Conservation (phyloP, 805 yeast genomes). For the Isabelozyma heimii region DNA sequence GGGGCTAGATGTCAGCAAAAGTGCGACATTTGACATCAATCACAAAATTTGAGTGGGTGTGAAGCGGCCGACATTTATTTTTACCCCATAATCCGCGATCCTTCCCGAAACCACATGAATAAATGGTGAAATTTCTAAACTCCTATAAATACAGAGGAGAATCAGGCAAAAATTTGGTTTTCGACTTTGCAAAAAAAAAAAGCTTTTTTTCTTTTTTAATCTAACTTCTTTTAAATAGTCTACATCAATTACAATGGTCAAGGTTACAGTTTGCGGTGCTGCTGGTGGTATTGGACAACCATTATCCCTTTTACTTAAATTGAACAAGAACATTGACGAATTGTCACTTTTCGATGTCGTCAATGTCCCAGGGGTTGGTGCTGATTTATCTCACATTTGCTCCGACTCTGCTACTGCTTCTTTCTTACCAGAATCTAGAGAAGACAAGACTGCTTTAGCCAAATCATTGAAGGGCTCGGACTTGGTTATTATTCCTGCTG, state of each 20-base stretch:
- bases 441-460: constrained; percentile 45
- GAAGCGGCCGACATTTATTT: neutral
- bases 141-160: neutral
- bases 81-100: neutral
- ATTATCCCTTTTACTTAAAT: constrained; percentile 73
- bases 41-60: neutral
- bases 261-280: constrained; percentile 87
- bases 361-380: constrained; percentile 81
- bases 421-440: constrained; percentile 55
- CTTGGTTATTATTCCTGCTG: constrained; percentile 71
- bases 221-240: neutral
- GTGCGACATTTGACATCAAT: neutral
- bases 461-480: constrained; percentile 45
- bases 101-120: neutral
- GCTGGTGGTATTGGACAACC: constrained; percentile 97
- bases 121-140: neutral
- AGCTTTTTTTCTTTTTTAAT: neutral
- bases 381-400: constrained; percentile 82
- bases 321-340: constrained; percentile 59
- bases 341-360: constrained; percentile 84
- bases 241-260: constrained; percentile 35
- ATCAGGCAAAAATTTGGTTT: neutral
- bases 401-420: constrained; percentile 61
- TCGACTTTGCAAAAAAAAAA: neutral
- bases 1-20: neutral